A percentile compares a stretch with the other conserved stretches of the same genome.
These are phyloP conservation scores for Microbotryomycetes sp. DNA, from an alignment of 1,284 basidiomycete genomes.

Conservation along the genomic window DNA sequence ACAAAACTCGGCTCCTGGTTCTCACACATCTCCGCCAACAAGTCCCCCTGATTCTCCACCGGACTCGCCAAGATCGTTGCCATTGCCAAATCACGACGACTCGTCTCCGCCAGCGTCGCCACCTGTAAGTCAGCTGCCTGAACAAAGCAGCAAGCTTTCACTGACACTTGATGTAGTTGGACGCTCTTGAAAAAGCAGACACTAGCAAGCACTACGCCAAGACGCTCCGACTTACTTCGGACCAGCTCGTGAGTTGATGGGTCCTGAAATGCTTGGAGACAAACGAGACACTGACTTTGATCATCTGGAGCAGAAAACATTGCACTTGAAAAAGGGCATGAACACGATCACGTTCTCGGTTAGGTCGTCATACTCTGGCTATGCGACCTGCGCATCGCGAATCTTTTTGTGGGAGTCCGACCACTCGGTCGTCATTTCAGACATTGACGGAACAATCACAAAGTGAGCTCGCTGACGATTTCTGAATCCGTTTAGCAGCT, in stretches of 20 bases:
- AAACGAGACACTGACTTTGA: not conserved
- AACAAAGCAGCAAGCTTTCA: not conserved
- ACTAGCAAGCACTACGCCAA: slow-evolving; percentile 70
- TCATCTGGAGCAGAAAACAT: slow-evolving; percentile 55
- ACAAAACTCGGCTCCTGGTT: not conserved
- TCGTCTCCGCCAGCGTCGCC: not conserved
- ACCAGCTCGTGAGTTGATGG: slow-evolving; percentile 58
- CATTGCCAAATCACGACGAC: not conserved
- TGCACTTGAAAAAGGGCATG: slow-evolving; percentile 78
- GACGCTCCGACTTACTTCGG: slow-evolving; percentile 77
- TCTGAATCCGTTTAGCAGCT: not conserved
- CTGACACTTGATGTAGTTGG: not conserved
- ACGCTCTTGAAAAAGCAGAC: not conserved
- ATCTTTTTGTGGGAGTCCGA: slow-evolving; percentile 94
- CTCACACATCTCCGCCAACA: slow-evolving; percentile 7
- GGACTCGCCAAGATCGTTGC: slow-evolving; percentile 12
- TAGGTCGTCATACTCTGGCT: slow-evolving; percentile 69
- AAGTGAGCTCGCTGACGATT: slow-evolving; percentile 53
- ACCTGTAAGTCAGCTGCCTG: not conserved
- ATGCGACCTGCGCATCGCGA: slow-evolving; percentile 78
- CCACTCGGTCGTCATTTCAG: slow-evolving; percentile 86
- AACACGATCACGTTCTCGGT: slow-evolving; percentile 94
- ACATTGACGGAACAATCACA: slow-evolving; percentile 99
- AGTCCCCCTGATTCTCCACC: slow-evolving; percentile 19
- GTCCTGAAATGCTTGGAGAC: not conserved